Percentiles rank a stretch among this genome's conserved stretches.
Evolutionary conservation across 1,139 yeast species (phyloP).

Genomic region (Hyphopichia burtonii): DNA sequence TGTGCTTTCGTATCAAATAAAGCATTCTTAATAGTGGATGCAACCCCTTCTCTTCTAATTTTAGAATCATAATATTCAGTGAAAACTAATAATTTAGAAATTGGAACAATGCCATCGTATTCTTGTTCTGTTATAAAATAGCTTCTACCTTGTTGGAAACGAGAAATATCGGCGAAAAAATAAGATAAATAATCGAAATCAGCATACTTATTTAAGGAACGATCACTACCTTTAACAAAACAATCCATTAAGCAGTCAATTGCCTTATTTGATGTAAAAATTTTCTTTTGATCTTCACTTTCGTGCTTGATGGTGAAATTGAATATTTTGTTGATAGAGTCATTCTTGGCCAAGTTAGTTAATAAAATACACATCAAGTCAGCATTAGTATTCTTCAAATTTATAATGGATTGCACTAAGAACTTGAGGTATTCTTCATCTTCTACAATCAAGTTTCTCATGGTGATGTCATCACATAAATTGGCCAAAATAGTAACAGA

Average conservation of each 20-base stretch:
- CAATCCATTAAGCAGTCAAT: conserved; percentile 87
- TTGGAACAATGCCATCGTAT: conserved; percentile 77
- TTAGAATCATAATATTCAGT: conserved; percentile 78
- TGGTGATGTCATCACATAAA: conserved; percentile 67
- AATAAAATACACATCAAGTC: conserved; percentile 83
- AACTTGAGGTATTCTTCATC: conserved; percentile 61
- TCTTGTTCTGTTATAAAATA: conserved; percentile 71
- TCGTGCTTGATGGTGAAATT: conserved; percentile 39
- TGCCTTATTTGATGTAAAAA: conserved; percentile 58
- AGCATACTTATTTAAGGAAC: conserved; percentile 69
- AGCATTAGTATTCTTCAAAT: conserved; percentile 61
- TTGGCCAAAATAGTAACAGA: conserved; percentile 82
- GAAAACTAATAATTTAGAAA: conserved; percentile 77
- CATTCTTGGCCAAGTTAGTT: conserved; percentile 82
- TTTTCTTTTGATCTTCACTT: conserved; percentile 25
- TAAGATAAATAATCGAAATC: conserved; percentile 81
- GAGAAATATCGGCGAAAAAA: conserved; percentile 87
- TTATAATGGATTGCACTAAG: conserved; percentile 54
- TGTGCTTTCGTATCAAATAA: conserved; percentile 79
- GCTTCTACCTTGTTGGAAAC: conserved; percentile 66
- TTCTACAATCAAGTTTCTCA: conserved; percentile 62
- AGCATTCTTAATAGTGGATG: conserved; percentile 87
- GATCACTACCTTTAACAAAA: conserved; percentile 81
- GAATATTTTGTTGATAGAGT: conserved; percentile 56
- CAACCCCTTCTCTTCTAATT: conserved; percentile 88